These are phyloP conservation scores for Lumnitzera racemosa DNA, from an alignment of 345 rosid genomes.

Conservation along the genomic window DNA sequence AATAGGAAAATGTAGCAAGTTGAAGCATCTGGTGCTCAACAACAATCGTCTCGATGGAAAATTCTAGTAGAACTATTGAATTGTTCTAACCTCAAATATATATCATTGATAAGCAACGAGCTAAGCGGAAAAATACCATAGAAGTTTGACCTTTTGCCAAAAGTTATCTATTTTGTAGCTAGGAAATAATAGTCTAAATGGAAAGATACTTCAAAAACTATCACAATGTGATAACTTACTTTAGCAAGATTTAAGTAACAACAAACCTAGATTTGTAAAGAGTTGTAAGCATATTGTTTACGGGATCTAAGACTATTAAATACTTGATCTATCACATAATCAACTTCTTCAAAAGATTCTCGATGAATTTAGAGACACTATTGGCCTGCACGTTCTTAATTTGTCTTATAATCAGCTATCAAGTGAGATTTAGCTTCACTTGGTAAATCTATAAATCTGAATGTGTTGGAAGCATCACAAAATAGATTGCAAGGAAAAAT, in stretches of 20 bases:
- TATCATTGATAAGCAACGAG: slow-evolving; percentile 76
- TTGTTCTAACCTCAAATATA: slow-evolving; percentile 84
- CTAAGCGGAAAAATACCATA: slow-evolving; percentile 57
- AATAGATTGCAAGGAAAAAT: slow-evolving; percentile 89
- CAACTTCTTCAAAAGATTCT: slow-evolving; percentile 82
- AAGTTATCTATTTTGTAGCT: slow-evolving; percentile 86
- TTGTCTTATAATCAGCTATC: slow-evolving; percentile 77
- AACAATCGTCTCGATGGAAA: slow-evolving; percentile 71
- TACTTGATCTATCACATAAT: slow-evolving; percentile 89
- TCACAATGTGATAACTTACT: slow-evolving; percentile 80
- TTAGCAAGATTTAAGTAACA: slow-evolving; percentile 86
- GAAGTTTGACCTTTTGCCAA: slow-evolving; percentile 55
- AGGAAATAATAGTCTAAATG: slow-evolving; percentile 84
- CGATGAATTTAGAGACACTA: slow-evolving; percentile 71
- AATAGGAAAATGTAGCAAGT: slow-evolving; percentile 16
- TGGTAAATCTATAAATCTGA: slow-evolving; percentile 77
- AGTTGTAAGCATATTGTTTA: slow-evolving; percentile 79
- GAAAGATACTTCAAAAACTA: slow-evolving; percentile 73
- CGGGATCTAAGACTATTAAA: slow-evolving; percentile 81
- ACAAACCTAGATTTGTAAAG: slow-evolving; percentile 73
- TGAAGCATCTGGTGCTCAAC: slow-evolving; percentile 72
- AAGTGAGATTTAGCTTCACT: slow-evolving; percentile 78
- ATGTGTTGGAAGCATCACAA: slow-evolving; percentile 79
- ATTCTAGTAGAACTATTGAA: slow-evolving; percentile 66
- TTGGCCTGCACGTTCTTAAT: slow-evolving; percentile 87